Evolutionary conservation across 2,329 filamentous ascomycete species (phyloP).

Genomic region (Xylariaceae sp.): DNA sequence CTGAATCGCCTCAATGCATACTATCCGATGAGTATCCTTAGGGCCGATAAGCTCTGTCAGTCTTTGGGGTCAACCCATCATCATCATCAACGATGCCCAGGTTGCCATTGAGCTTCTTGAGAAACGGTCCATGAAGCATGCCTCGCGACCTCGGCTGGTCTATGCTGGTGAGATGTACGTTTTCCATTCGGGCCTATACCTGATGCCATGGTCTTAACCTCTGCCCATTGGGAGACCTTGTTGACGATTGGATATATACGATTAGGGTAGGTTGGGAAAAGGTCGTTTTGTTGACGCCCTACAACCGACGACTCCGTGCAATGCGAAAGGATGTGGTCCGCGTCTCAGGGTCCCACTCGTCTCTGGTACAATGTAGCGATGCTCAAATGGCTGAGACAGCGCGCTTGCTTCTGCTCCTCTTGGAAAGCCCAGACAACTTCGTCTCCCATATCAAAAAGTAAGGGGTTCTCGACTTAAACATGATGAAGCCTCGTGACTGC

Average conservation of each 20-base stretch:
- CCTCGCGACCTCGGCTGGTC: conserved; percentile 30
- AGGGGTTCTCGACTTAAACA: neutral
- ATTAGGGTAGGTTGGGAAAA: neutral
- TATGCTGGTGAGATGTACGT: conserved; percentile 26
- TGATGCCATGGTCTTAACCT: neutral
- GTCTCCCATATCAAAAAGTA: conserved; percentile 8
- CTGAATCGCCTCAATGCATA: neutral
- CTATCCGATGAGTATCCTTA: neutral
- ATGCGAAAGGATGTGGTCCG: conserved; percentile 1
- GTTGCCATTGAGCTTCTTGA: conserved; percentile 36
- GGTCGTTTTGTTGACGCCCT: neutral
- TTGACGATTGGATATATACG: neutral
- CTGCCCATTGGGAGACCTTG: conserved; percentile 19
- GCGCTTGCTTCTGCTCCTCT: conserved; percentile 4
- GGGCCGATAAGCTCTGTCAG: conserved; percentile 38
- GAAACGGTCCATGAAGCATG: conserved; percentile 33
- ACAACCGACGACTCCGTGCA: neutral
- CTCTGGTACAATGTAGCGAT: neutral
- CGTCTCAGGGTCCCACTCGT: neutral
- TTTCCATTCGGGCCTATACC: neutral
- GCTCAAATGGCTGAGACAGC: neutral
- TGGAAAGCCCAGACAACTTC: neutral
- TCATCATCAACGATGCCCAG: conserved; percentile 37
- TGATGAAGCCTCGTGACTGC: neutral
- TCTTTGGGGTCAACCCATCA: conserved; percentile 36